Conservation (phyloP, 768 basidiomycete genomes). For the Mycena crocata region DNA sequence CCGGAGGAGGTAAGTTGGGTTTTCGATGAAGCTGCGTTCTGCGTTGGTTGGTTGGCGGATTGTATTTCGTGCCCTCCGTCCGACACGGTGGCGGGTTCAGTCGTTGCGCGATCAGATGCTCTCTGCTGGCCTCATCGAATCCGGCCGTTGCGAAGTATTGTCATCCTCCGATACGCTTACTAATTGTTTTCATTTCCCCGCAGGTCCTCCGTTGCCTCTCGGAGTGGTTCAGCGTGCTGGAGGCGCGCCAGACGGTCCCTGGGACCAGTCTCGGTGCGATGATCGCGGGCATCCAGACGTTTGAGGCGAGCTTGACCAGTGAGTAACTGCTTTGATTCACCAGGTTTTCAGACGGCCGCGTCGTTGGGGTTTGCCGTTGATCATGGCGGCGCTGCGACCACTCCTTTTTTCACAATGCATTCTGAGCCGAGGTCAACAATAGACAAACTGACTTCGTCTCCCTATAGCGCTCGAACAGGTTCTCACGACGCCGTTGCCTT, state of each 20-base stretch:
- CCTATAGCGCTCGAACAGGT: constrained; percentile 66
- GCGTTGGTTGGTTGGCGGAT: too few relatives aligned
- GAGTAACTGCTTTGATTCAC: constrained; percentile 18
- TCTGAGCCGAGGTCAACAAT: too few relatives aligned
- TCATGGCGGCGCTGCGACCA: too few relatives aligned
- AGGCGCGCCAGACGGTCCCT: constrained; percentile 67
- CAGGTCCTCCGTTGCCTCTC: constrained; percentile 58
- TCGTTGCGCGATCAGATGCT: too few relatives aligned
- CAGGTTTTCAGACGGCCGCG: too few relatives aligned
- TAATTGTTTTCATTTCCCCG: background rate
- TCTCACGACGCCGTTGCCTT: constrained; percentile 72
- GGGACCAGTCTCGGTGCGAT: constrained; percentile 48
- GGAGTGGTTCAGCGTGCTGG: constrained; percentile 68
- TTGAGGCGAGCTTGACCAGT: constrained; percentile 65
- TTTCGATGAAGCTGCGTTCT: background rate
- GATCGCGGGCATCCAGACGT: constrained; percentile 61
- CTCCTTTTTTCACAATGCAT: too few relatives aligned
- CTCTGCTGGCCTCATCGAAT: background rate
- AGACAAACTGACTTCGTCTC: background rate
- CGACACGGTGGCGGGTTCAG: too few relatives aligned
- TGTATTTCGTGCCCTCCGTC: too few relatives aligned
- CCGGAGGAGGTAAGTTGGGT: constrained; percentile 59
- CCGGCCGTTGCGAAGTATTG: too few relatives aligned
- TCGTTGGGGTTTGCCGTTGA: too few relatives aligned
- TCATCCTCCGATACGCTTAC: background rate